Conservation (phyloP, 805 yeast genomes). For the Starmerella bombicola region DNA sequence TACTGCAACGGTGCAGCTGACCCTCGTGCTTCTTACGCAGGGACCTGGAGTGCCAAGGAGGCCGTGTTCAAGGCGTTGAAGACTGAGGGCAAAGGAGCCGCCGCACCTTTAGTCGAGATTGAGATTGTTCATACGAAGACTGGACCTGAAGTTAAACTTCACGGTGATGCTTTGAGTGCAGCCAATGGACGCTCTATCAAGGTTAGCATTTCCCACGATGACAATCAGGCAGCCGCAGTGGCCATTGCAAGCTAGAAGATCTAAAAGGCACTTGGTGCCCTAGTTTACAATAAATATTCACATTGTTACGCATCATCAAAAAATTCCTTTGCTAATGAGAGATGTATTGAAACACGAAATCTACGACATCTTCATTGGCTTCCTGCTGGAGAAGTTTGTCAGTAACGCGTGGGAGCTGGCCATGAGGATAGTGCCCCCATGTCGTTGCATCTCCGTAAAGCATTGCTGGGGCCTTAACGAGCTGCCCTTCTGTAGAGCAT, state of each 20-base stretch:
- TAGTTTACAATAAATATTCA: neutral
- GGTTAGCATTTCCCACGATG: constrained; percentile 93
- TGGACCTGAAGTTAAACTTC: constrained; percentile 68
- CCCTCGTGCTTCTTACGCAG: constrained; percentile 85
- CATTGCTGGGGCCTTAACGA: constrained; percentile 65
- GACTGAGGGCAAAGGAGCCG: constrained; percentile 82
- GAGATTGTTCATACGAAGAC: constrained; percentile 68
- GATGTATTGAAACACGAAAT: constrained; percentile 85
- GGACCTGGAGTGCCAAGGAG: constrained; percentile 98
- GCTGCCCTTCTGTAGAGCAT: constrained; percentile 54
- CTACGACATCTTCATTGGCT: constrained; percentile 45
- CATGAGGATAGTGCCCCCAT: constrained; percentile 79
- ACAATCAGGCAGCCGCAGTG: constrained; percentile 93
- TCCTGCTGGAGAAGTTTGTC: constrained; percentile 73
- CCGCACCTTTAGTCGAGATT: constrained; percentile 84
- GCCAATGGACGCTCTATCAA: constrained; percentile 57
- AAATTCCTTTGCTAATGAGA: too few species aligned
- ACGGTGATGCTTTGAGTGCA: constrained; percentile 63
- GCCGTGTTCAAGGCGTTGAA: constrained; percentile 95
- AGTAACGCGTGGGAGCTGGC: constrained; percentile 46
- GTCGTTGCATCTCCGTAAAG: constrained; percentile 94
- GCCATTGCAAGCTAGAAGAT: constrained; percentile 43
- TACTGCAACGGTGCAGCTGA: constrained; percentile 66
- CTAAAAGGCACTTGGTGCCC: neutral
- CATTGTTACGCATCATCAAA: neutral